phyloP scores from a whole-genome alignment of 805 yeast genomes.

The Torulaspora maleeae region DNA sequence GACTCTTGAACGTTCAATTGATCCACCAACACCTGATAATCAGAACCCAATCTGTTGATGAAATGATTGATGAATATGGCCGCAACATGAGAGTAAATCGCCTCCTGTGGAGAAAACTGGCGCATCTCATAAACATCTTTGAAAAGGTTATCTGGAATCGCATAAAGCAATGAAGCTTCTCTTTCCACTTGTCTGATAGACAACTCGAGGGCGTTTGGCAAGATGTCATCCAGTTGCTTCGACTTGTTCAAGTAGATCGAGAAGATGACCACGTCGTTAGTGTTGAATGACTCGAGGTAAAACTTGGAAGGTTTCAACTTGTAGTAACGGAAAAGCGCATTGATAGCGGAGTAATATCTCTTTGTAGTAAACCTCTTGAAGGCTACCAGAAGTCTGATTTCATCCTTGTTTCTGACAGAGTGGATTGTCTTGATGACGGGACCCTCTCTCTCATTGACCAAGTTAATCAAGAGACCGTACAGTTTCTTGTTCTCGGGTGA shows the following conservation, averaged over 20 bases:
- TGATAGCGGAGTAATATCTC: slow-evolving; percentile 79
- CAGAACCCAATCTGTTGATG: slow-evolving; percentile 89
- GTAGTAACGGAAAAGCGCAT: slow-evolving; percentile 84
- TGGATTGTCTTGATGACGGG: slow-evolving; percentile 82
- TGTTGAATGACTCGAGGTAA: slow-evolving; percentile 82
- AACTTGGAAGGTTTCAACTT: slow-evolving; percentile 79
- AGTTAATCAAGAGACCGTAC: slow-evolving; percentile 65
- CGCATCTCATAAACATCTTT: slow-evolving; percentile 66
- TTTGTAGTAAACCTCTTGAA: slow-evolving; percentile 80
- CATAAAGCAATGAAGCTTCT: slow-evolving; percentile 88
- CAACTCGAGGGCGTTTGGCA: slow-evolving; percentile 44
- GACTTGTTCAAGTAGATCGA: slow-evolving; percentile 76
- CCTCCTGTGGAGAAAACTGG: slow-evolving; percentile 86
- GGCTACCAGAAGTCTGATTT: slow-evolving; percentile 84
- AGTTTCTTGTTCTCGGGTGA: slow-evolving; percentile 72
- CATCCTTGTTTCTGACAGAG: slow-evolving; percentile 72
- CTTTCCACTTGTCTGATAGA: slow-evolving; percentile 85
- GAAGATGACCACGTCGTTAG: slow-evolving; percentile 80
- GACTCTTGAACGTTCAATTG: slow-evolving; percentile 60
- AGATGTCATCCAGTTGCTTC: slow-evolving; percentile 41
- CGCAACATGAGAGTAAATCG: slow-evolving; percentile 90
- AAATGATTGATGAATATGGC: slow-evolving; percentile 91
- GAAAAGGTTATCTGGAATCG: slow-evolving; percentile 84
- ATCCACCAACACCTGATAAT: slow-evolving; percentile 63
- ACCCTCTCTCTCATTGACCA: slow-evolving; percentile 73